Evolutionary conservation across 1,284 basidiomycete genomes (phyloP).

Genomic region (Leccinum fallax): DNA sequence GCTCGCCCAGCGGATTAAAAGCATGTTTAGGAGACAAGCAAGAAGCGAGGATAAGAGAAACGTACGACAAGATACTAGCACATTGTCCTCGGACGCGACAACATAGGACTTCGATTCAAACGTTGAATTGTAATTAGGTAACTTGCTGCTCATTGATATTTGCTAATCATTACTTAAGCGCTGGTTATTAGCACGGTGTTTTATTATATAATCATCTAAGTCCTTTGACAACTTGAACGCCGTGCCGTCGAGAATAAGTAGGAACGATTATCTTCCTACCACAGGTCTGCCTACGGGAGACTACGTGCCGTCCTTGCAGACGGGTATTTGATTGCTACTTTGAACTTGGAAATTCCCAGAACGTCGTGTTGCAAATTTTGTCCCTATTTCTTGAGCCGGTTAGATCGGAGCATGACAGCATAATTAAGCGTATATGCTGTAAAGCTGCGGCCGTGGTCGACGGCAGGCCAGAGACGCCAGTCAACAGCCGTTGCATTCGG

Average conservation of each 20-base stretch:
- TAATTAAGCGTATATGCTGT: neutral
- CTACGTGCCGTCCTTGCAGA: neutral
- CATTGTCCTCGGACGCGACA: neutral
- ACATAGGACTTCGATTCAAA: neutral
- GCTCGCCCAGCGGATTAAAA: neutral
- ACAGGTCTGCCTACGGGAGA: neutral
- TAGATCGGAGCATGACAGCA: neutral
- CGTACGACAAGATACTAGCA: neutral
- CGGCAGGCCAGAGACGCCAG: neutral
- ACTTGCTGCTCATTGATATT: neutral
- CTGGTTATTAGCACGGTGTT: neutral
- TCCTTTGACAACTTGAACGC: neutral
- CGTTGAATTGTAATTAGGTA: neutral
- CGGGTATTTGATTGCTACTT: neutral
- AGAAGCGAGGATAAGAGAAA: neutral
- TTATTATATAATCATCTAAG: neutral
- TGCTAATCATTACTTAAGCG: neutral
- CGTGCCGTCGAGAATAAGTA: neutral
- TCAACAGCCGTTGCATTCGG: neutral
- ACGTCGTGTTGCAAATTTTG: neutral
- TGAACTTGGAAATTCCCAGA: neutral
- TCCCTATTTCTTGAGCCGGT: neutral
- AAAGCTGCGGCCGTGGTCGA: neutral
- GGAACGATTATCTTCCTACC: neutral
- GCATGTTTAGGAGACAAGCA: neutral